Evolutionary conservation across 2,329 filamentous ascomycete species (phyloP).

Genomic region (Sphaerulina vaccinii): DNA sequence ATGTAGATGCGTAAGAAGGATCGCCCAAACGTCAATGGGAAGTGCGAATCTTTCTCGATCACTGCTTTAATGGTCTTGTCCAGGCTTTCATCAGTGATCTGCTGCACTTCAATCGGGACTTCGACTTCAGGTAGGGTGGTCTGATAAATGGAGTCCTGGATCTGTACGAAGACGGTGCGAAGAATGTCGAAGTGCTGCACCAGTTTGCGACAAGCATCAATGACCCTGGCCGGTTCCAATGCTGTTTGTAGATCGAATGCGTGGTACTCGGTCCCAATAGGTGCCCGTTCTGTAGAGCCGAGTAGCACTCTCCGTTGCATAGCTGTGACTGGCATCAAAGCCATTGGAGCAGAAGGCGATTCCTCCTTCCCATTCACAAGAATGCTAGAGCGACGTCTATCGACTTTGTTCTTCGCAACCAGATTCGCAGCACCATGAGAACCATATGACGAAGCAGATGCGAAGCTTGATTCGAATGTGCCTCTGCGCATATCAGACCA

Average conservation of each 20-base stretch:
- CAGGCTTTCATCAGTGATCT: background rate
- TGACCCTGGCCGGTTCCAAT: slow-evolving; percentile 1
- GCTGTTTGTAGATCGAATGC: slow-evolving; percentile 11
- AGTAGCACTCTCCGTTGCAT: slow-evolving; percentile 6
- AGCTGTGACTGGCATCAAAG: background rate
- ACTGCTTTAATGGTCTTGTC: background rate
- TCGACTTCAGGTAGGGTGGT: slow-evolving; percentile 3
- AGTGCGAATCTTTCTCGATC: slow-evolving; percentile 3
- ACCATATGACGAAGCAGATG: background rate
- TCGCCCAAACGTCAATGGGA: background rate
- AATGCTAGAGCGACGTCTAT: slow-evolving; percentile 8
- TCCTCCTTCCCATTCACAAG: slow-evolving; percentile 9
- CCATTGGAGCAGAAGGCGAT: background rate
- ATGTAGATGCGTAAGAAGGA: slow-evolving; percentile 9
- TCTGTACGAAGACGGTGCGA: slow-evolving; percentile 11
- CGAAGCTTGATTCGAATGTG: slow-evolving; percentile 9
- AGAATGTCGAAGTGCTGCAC: slow-evolving; percentile 16
- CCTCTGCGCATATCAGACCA: slow-evolving; percentile 12
- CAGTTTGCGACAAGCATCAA: slow-evolving; percentile 9
- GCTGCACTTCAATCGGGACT: slow-evolving; percentile 12
- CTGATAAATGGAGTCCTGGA: slow-evolving; percentile 5
- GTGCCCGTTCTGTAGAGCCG: background rate
- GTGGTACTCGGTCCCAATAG: slow-evolving; percentile 10
- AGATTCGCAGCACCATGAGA: background rate
- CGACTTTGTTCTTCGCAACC: background rate